Conservation (phyloP, 1,284 basidiomycete species). For the Agaricales sp. region DNA sequence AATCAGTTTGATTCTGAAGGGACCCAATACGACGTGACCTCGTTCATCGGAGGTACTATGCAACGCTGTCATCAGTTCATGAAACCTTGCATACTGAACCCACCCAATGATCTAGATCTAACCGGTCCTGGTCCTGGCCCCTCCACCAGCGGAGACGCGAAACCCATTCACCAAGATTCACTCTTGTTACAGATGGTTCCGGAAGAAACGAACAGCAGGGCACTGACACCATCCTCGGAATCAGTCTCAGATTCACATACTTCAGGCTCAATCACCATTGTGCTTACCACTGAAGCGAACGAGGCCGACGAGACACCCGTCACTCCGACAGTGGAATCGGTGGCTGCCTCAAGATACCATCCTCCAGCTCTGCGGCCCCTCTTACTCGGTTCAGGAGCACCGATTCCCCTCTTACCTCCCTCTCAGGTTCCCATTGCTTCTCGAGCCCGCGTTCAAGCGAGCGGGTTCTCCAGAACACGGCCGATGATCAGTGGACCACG, state of each 20-base stretch:
- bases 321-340: not conserved
- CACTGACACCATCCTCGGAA: not conserved
- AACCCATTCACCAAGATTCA: not conserved
- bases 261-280: no score
- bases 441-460: constrained; percentile 11
- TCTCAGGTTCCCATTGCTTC: constrained; percentile 10
- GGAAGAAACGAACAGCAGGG: not conserved
- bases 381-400: not conserved
- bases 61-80: constrained; percentile 5
- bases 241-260: not conserved
- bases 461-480: constrained; percentile 17
- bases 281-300: no score
- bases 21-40: constrained; percentile 63
- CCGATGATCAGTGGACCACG: constrained; percentile 24
- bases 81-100: constrained; percentile 18
- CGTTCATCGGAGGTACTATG: constrained; percentile 56
- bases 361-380: not conserved
- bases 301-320: no score
- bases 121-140: not conserved
- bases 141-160: not conserved
- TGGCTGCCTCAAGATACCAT: not conserved
- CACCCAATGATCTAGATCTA: constrained; percentile 9
- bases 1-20: constrained; percentile 30
- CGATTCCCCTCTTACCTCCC: constrained; percentile 10
- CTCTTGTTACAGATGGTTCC: not conserved